Evolutionary conservation across 345 rosid genomes (phyloP), one percentile per base, ranked within the genome.

Genomic region (Combretum micranthum): DNA sequence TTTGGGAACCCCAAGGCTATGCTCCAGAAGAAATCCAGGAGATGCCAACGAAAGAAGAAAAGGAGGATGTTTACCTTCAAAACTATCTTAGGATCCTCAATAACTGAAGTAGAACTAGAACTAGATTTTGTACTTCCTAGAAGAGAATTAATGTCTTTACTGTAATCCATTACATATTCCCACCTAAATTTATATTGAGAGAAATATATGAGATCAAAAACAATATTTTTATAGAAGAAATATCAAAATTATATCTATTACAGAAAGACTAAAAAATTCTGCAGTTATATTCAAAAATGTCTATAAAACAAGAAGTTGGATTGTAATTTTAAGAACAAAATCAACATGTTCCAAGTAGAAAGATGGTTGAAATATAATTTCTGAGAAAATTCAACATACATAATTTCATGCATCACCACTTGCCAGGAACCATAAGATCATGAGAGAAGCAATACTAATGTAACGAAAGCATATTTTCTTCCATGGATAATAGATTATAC

Each of bases 81-180:
- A 61, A 87, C 74, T 56, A 72, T 69, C 54, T 61, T 79, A 2
- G 86, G 84, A 48, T 85, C 96, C 64, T 85, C 97, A 58, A 93
- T 63, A 32, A 77, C 51, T 0, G 76, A 72, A 65, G 45, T 49
- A 13, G 70, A 57, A 16, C 64, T 49, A 13, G 70, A 57, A 16
- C 64, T 15, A 22, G 80, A 63, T 63, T 76, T 60, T 44, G 74
- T 57, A 80, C 57, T 61, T 52, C 82, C 77, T 44, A 93, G 94
- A 23, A 93, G 88, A 37, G 73, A 58, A 53, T 64, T 76, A 22
- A 89, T 83, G 61, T 89, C 97, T 69, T 71, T 87, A 73, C 97
- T 87, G 65, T 85, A 93, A 66, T 93, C 99, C 85, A 89, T 70
- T 0, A 87, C 88, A 53, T 79, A 79, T 59, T 89, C 96, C 97